Percentiles rank a stretch among this genome's conserved stretches.
Evolutionary conservation across 352 stramenopile genomes (phyloP).

Genomic region (Plasmopara viticola): DNA sequence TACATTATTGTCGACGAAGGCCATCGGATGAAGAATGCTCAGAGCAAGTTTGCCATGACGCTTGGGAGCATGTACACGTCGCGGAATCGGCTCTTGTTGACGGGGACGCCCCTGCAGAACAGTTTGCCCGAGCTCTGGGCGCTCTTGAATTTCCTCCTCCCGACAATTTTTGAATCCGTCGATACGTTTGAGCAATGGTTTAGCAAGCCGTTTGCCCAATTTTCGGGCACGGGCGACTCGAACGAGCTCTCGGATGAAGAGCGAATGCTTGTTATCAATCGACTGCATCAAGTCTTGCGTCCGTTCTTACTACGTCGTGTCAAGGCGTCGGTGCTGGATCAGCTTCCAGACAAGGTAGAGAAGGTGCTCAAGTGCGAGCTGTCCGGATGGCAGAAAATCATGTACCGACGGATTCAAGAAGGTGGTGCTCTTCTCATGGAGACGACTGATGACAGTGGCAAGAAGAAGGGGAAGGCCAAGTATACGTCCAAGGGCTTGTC

Average conservation of each 20-base stretch:
- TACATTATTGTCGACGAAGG: constrained; percentile 94
- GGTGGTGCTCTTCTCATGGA: constrained; percentile 79
- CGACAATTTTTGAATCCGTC: constrained; percentile 87
- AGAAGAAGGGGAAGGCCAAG: constrained; percentile 73
- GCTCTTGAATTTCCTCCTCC: constrained; percentile 89
- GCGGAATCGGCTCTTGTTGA: constrained; percentile 93
- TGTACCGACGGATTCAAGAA: constrained; percentile 86
- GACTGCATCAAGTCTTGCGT: constrained; percentile 77
- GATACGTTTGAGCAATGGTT: constrained; percentile 90
- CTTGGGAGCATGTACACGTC: constrained; percentile 78
- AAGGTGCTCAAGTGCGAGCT: constrained; percentile 83
- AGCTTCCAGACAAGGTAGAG: constrained; percentile 84
- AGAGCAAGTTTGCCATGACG: constrained; percentile 88
- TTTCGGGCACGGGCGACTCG: constrained; percentile 63
- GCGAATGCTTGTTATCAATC: constrained; percentile 87
- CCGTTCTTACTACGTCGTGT: constrained; percentile 81
- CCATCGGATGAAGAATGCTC: constrained; percentile 89
- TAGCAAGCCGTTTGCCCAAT: constrained; percentile 81
- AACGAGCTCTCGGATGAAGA: constrained; percentile 86
- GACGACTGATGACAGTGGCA: constrained; percentile 47
- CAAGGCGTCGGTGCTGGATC: constrained; percentile 82
- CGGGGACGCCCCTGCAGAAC: constrained; percentile 97
- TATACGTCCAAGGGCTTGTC: constrained; percentile 81
- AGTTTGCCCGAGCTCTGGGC: constrained; percentile 92
- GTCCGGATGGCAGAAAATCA: constrained; percentile 84